phyloP scores from a whole-genome alignment of 2,329 filamentous ascomycete species.

The Trichophyton benhamiae region DNA sequence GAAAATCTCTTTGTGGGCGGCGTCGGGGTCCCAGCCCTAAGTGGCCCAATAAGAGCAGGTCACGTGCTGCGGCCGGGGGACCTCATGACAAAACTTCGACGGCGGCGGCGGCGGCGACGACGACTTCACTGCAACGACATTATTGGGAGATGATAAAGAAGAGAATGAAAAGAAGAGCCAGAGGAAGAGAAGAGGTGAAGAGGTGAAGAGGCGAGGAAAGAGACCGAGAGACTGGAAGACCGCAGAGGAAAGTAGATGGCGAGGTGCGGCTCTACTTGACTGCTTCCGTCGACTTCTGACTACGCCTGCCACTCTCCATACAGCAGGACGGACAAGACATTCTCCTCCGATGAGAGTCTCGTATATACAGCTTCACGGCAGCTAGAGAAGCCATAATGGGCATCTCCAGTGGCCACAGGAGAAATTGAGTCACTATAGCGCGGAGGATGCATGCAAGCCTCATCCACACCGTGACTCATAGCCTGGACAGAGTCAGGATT shows the following conservation, averaged over 20 bases:
- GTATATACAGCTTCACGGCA: too few species aligned
- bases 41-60: constrained; percentile 19
- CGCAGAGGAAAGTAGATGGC: too few species aligned
- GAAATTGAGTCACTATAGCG: too few species aligned
- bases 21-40: constrained; percentile 32
- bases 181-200: neutral
- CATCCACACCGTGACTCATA: too few species aligned
- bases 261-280: neutral
- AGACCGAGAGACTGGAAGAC: neutral
- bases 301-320: too few species aligned
- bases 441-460: too few species aligned
- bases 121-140: neutral
- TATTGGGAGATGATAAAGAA: neutral
- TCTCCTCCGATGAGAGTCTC: too few species aligned
- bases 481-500: too few species aligned
- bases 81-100: neutral
- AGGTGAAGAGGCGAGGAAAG: neutral
- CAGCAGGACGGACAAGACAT: too few species aligned
- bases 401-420: too few species aligned
- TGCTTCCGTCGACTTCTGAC: too few species aligned
- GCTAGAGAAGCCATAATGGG: too few species aligned
- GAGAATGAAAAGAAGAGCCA: neutral
- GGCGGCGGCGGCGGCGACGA: neutral
- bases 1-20: constrained; percentile 8
- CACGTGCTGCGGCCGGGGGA: constrained; percentile 17